Percentiles rank a stretch among this genome's conserved stretches.
Conservation (phyloP, 805 yeast genomes). For the Cyberlindnera maritima region DNA sequence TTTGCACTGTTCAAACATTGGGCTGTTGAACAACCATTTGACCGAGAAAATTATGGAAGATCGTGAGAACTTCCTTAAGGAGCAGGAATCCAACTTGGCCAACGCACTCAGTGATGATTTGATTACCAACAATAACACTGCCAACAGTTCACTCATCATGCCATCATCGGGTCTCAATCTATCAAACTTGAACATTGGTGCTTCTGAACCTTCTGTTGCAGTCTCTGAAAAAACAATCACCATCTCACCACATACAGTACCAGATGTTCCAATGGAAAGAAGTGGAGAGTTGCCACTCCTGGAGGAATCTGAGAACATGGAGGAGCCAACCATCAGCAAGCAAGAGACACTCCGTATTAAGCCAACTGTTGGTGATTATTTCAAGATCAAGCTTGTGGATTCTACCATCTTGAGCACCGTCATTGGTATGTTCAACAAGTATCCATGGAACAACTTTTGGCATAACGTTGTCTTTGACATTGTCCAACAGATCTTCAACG, state of each 20-base stretch:
- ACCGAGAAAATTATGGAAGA: constrained; percentile 67
- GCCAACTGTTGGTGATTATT: constrained; percentile 68
- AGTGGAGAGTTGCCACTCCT: constrained; percentile 16
- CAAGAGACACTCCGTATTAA: constrained; percentile 40
- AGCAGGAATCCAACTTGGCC: constrained; percentile 25
- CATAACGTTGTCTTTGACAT: constrained; percentile 85
- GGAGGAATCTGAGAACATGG: constrained; percentile 5
- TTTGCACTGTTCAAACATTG: constrained; percentile 95
- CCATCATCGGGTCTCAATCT: constrained; percentile 17
- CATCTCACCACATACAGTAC: constrained; percentile 24
- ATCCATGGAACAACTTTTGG: constrained; percentile 82
- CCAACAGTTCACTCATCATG: background rate
- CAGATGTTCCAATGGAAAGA: constrained; percentile 5
- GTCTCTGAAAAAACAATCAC: constrained; percentile 26
- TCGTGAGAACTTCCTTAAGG: constrained; percentile 62
- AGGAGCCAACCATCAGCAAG: constrained; percentile 8
- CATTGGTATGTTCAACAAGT: constrained; percentile 64
- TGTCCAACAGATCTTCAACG: constrained; percentile 79
- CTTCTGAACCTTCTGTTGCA: constrained; percentile 31
- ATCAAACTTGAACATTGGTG: constrained; percentile 26
- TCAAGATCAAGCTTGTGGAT: constrained; percentile 67
- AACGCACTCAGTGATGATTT: constrained; percentile 29
- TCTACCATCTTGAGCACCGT: constrained; percentile 58
- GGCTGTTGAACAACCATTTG: constrained; percentile 72
- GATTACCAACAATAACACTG: constrained; percentile 2